A percentile compares a stretch with the other conserved stretches of the same genome.
Conservation (phyloP, 176 grass and related monocot species). For the Musa schizocarpa region DNA sequence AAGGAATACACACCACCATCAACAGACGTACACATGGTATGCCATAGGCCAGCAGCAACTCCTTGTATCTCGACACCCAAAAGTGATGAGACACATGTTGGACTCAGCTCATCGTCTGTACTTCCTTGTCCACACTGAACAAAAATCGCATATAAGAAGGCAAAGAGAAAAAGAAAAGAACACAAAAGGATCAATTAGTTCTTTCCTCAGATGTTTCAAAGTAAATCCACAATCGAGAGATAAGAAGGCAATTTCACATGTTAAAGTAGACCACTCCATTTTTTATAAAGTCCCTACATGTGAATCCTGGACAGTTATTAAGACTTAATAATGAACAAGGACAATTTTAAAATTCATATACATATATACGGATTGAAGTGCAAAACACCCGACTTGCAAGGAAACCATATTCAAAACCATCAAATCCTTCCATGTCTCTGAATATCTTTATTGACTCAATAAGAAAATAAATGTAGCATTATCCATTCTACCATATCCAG, state of each 20-base stretch:
- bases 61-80: slow-evolving; percentile 82
- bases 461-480: neutral
- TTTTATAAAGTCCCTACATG: slow-evolving; percentile 21
- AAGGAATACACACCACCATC: slow-evolving; percentile 95
- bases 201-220: no score
- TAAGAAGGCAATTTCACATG: slow-evolving; percentile 7
- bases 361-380: neutral
- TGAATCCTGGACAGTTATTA: slow-evolving; percentile 17
- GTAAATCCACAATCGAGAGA: neutral
- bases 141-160: slow-evolving; percentile 16
- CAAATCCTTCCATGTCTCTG: neutral
- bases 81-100: slow-evolving; percentile 82
- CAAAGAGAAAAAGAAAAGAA: neutral
- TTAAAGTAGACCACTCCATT: slow-evolving; percentile 20
- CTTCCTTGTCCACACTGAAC: slow-evolving; percentile 88
- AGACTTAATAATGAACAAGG: neutral
- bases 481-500: neutral
- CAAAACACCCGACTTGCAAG: neutral
- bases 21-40: slow-evolving; percentile 76
- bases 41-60: slow-evolving; percentile 86
- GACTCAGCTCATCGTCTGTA: slow-evolving; percentile 87
- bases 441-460: neutral
- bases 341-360: neutral
- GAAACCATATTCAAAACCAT: slow-evolving; percentile 1
- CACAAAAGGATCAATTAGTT: neutral